phyloP scores from a whole-genome alignment of 164 flowering plant genomes.

The Cinnamomum chago region DNA sequence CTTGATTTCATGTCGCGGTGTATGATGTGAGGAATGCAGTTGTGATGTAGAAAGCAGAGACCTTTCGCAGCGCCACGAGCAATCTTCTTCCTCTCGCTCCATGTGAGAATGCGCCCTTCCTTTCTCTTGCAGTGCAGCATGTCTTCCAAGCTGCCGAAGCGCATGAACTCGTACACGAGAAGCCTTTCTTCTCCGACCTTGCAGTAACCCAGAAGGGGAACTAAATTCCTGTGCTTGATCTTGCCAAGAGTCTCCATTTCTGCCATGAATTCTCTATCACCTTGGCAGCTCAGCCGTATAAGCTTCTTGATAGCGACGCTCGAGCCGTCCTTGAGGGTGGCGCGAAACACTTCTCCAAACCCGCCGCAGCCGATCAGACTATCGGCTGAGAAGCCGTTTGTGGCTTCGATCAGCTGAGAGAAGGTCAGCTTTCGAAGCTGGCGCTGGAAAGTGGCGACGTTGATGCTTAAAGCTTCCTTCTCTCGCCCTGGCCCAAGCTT shows the following conservation, averaged over 20 bases:
- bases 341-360: constrained; percentile 69
- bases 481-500: constrained; percentile 76
- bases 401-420: constrained; percentile 65
- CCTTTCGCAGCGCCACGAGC: constrained; percentile 70
- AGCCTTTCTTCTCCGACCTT: constrained; percentile 72
- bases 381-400: constrained; percentile 68
- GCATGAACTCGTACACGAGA: constrained; percentile 71
- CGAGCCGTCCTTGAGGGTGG: constrained; percentile 65
- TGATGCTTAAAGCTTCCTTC: constrained; percentile 78
- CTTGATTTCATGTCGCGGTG: constrained; percentile 78
- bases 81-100: constrained; percentile 74
- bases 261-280: constrained; percentile 75
- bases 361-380: constrained; percentile 69
- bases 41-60: constrained; percentile 66
- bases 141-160: constrained; percentile 65
- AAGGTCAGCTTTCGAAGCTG: constrained; percentile 60
- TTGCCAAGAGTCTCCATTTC: constrained; percentile 80
- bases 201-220: constrained; percentile 68
- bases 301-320: constrained; percentile 70
- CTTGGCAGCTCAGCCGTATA: constrained; percentile 54
- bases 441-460: constrained; percentile 70
- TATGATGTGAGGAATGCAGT: constrained; percentile 70
- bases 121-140: constrained; percentile 36
- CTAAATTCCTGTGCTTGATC: constrained; percentile 63
- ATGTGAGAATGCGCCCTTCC: constrained; percentile 27